These are phyloP conservation scores for Saturnispora mendoncae DNA, from an alignment of 805 yeast genomes.

Conservation along the genomic window DNA sequence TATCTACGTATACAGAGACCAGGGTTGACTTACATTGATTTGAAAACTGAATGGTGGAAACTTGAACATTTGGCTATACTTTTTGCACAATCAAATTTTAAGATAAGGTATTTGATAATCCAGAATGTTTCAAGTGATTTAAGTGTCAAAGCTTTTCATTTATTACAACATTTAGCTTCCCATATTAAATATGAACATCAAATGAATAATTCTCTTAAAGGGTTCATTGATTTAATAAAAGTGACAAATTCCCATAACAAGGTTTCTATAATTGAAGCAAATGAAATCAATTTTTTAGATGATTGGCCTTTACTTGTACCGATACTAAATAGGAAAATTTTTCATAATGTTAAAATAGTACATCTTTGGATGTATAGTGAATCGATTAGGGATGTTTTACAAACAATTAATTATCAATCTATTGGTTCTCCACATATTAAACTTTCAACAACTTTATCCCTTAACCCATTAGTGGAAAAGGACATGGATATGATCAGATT, in stretches of 20 bases:
- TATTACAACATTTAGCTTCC: neutral
- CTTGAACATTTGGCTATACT: neutral
- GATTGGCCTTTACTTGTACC: neutral
- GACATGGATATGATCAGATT: constrained; percentile 5
- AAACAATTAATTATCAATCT: neutral
- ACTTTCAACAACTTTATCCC: constrained; percentile 4
- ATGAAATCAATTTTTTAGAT: constrained; percentile 2
- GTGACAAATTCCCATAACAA: neutral
- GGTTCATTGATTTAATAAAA: neutral
- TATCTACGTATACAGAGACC: constrained; percentile 6
- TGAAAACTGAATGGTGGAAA: constrained; percentile 2
- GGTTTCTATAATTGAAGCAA: constrained; percentile 3
- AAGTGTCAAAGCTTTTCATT: constrained; percentile 1
- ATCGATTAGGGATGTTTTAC: neutral
- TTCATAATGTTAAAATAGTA: neutral
- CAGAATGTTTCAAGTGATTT: constrained; percentile 3
- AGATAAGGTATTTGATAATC: constrained; percentile 2
- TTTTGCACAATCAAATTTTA: neutral
- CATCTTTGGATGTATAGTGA: constrained; percentile 8
- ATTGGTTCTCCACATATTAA: neutral
- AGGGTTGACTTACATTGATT: constrained; percentile 5
- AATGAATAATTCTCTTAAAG: neutral
- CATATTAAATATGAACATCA: constrained; percentile 6
- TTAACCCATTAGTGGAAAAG: constrained; percentile 3
- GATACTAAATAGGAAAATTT: neutral